Evolutionary conservation across 192 early-diverging fungal species (phyloP).

Genomic region (Coemansia reversa): DNA sequence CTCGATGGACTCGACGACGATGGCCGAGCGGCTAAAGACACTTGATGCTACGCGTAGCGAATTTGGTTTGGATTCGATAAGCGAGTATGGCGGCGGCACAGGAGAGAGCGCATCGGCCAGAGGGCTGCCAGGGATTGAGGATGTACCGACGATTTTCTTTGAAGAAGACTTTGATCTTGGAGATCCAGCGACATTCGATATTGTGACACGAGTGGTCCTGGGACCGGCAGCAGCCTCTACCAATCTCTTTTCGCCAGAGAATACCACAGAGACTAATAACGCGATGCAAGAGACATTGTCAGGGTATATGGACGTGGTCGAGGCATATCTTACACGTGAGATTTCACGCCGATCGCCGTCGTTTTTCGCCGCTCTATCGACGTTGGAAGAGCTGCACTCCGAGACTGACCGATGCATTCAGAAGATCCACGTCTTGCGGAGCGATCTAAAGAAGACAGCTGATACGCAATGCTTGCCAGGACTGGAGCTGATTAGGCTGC

Average conservation of each 20-base stretch:
- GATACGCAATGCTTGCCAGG: conserved; percentile 71
- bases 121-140: conserved; percentile 67
- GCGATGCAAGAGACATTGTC: conserved; percentile 89
- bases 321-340: conserved; percentile 90
- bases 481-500: conserved; percentile 78
- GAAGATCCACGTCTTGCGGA: conserved; percentile 79
- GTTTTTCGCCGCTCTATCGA: conserved; percentile 93
- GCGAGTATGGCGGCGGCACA: conserved; percentile 37
- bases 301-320: conserved; percentile 88
- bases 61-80: conserved; percentile 56
- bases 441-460: conserved; percentile 64
- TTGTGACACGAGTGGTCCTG: conserved; percentile 69
- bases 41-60: conserved; percentile 53
- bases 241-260: conserved; percentile 47
- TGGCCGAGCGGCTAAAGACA: conserved; percentile 50
- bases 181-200: conserved; percentile 86
- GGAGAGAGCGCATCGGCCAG: conserved; percentile 10
- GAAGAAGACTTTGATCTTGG: conserved; percentile 80
- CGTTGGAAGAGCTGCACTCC: conserved; percentile 87
- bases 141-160: conserved; percentile 88
- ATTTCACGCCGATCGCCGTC: conserved; percentile 92
- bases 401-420: conserved; percentile 88
- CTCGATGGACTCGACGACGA: conserved; percentile 55
- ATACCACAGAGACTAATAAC: conserved; percentile 60
- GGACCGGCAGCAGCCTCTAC: conserved; percentile 57